Conservation (phyloP, 2,329 filamentous ascomycete genomes). For the Alternaria solani region DNA sequence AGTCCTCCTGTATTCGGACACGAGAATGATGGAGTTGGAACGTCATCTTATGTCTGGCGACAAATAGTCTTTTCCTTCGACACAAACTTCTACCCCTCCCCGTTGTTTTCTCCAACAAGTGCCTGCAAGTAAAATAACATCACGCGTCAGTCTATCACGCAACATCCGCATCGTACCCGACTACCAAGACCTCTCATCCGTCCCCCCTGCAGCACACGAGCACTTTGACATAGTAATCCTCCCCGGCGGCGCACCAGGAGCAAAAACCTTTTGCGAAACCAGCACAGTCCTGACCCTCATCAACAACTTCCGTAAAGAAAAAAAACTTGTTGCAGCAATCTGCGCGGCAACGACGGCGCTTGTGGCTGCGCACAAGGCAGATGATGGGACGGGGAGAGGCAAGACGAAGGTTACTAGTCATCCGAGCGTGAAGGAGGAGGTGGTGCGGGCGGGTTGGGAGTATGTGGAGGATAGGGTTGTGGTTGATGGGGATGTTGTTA, state of each 20-base stretch:
- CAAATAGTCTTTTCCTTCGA: background rate
- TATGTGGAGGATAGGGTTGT: conserved; percentile 50
- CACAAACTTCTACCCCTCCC: background rate
- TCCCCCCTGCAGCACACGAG: conserved; percentile 26
- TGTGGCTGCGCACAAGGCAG: conserved; percentile 36
- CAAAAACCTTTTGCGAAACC: conserved; percentile 44
- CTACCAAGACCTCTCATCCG: conserved; percentile 29
- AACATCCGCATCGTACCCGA: conserved; percentile 50
- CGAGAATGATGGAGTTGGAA: too few species aligned
- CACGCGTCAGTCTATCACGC: conserved; percentile 43
- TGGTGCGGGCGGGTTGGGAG: conserved; percentile 43
- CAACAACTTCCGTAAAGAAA: conserved; percentile 35
- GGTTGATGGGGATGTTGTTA: conserved; percentile 47
- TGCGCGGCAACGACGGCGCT: conserved; percentile 52
- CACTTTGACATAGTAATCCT: conserved; percentile 48
- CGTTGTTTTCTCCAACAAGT: too few species aligned
- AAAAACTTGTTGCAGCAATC: conserved; percentile 48
- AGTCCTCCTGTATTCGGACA: background rate
- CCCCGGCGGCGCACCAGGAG: conserved; percentile 50
- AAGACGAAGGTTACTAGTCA: conserved; percentile 48
- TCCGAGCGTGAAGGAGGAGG: conserved; percentile 48
- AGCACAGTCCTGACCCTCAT: conserved; percentile 41
- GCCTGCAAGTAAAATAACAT: background rate
- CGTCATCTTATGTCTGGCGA: too few species aligned
- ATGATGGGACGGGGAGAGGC: background rate